These are phyloP conservation scores for Canavalia ensiformis DNA, from an alignment of 306 rosid species.

Conservation along the genomic window DNA sequence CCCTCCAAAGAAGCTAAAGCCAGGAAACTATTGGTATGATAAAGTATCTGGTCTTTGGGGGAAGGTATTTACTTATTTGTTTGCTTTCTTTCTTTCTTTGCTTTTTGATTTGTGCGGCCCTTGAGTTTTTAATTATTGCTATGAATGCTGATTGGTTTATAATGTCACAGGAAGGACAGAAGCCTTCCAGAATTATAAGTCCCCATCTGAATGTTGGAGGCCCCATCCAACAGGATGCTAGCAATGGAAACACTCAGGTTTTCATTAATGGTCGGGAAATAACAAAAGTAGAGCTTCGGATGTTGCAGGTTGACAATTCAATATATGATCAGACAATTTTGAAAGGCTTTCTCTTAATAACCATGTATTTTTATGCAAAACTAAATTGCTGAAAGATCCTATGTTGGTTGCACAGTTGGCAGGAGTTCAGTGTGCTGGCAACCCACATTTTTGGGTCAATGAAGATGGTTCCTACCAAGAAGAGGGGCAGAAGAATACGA, in stretches of 20 bases:
- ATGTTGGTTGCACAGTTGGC: slow-evolving; percentile 76
- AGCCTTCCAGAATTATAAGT: slow-evolving; percentile 87
- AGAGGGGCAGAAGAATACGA: slow-evolving; percentile 98
- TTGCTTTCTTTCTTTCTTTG: neutral
- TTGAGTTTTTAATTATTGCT: slow-evolving; percentile 13
- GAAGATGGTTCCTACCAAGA: slow-evolving; percentile 99
- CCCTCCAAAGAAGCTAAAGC: slow-evolving; percentile 96
- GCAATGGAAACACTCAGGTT: slow-evolving; percentile 94
- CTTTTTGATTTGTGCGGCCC: slow-evolving; percentile 20
- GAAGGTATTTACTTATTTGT: slow-evolving; percentile 65
- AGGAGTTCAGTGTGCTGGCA: slow-evolving; percentile 98
- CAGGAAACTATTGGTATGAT: slow-evolving; percentile 99
- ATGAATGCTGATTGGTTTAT: slow-evolving; percentile 41
- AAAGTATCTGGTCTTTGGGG: slow-evolving; percentile 99
- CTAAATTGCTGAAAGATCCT: slow-evolving; percentile 38
- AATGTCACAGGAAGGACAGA: slow-evolving; percentile 88
- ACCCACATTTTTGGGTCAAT: slow-evolving; percentile 99
- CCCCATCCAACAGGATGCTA: slow-evolving; percentile 80
- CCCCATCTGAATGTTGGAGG: slow-evolving; percentile 95
- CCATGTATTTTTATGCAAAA: slow-evolving; percentile 11
- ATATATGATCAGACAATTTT: slow-evolving; percentile 13
- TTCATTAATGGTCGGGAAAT: slow-evolving; percentile 94
- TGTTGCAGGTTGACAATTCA: slow-evolving; percentile 85
- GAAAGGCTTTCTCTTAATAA: slow-evolving; percentile 21
- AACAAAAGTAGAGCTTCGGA: slow-evolving; percentile 94